Conservation (phyloP, 345 rosid genomes). For the Citrus mangshanensis region DNA sequence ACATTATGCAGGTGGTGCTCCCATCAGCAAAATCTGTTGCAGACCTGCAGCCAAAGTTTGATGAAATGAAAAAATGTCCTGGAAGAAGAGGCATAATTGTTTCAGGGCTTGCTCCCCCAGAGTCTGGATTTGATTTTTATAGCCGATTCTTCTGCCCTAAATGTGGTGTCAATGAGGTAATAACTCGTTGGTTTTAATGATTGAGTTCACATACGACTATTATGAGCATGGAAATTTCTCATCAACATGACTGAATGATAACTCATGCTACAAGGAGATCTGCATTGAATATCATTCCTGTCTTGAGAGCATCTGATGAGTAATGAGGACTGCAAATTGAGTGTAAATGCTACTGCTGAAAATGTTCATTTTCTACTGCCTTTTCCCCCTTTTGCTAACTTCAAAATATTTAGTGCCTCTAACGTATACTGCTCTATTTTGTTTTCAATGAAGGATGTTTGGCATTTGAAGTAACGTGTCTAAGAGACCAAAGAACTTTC, state of each 20-base stretch:
- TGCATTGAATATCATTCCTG: background rate
- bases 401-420: too few relatives aligned
- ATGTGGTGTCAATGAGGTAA: conserved; percentile 67
- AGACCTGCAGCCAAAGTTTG: conserved; percentile 48
- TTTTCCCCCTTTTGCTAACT: too few relatives aligned
- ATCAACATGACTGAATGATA: background rate
- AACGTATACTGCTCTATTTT: too few relatives aligned
- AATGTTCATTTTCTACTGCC: background rate
- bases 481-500: background rate
- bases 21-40: conserved; percentile 57
- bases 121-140: conserved; percentile 57
- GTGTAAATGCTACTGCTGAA: background rate
- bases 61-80: conserved; percentile 48
- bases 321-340: background rate
- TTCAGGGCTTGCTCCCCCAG: conserved; percentile 48
- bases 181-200: background rate
- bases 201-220: background rate
- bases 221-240: background rate
- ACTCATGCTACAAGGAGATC: background rate
- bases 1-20: conserved; percentile 49
- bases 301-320: background rate
- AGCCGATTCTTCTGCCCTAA: conserved; percentile 75
- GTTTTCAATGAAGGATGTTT: too few relatives aligned
- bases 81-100: conserved; percentile 52
- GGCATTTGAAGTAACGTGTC: too few relatives aligned